These are phyloP conservation scores for Penicillium psychrosexuale DNA, from an alignment of 2,329 filamentous ascomycete species.

Conservation along the genomic window DNA sequence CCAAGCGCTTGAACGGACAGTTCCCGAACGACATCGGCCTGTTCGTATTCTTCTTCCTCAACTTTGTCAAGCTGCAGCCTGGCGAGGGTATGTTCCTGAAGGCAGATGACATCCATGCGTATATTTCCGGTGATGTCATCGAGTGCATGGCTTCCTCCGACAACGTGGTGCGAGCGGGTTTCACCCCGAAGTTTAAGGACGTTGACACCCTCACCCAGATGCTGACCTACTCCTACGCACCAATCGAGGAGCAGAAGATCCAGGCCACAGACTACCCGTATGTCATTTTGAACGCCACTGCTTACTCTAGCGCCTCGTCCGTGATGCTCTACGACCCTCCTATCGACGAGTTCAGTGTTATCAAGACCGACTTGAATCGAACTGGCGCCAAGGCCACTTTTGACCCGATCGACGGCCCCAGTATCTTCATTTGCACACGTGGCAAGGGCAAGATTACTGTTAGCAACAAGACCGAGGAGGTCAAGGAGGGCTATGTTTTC, in stretches of 20 bases:
- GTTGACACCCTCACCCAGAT: conserved; percentile 82
- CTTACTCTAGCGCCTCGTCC: conserved; percentile 73
- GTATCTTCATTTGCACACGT: conserved; percentile 84
- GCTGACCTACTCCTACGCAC: conserved; percentile 93
- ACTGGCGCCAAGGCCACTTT: conserved; percentile 80
- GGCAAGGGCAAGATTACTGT: conserved; percentile 82
- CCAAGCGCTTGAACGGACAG: conserved; percentile 72
- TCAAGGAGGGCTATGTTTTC: conserved; percentile 71
- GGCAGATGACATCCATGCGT: conserved; percentile 96
- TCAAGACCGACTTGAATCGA: conserved; percentile 70
- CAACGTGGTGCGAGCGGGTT: conserved; percentile 94
- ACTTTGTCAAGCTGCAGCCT: conserved; percentile 81
- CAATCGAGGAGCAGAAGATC: conserved; percentile 95
- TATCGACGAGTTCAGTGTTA: conserved; percentile 92
- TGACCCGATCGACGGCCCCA: conserved; percentile 80
- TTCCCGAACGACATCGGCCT: conserved; percentile 89
- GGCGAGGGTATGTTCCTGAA: conserved; percentile 95
- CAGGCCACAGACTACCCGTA: conserved; percentile 79
- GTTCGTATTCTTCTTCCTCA: conserved; percentile 95
- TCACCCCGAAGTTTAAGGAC: conserved; percentile 98
- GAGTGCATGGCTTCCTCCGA: conserved; percentile 99
- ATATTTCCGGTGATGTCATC: conserved; percentile 75
- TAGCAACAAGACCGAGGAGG: conserved; percentile 72
- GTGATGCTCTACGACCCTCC: conserved; percentile 85
- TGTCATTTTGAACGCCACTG: conserved; percentile 72